Evolutionary conservation across 2,329 filamentous ascomycete species (phyloP).

Genomic region (Stachybotrys chlorohalonatus): DNA sequence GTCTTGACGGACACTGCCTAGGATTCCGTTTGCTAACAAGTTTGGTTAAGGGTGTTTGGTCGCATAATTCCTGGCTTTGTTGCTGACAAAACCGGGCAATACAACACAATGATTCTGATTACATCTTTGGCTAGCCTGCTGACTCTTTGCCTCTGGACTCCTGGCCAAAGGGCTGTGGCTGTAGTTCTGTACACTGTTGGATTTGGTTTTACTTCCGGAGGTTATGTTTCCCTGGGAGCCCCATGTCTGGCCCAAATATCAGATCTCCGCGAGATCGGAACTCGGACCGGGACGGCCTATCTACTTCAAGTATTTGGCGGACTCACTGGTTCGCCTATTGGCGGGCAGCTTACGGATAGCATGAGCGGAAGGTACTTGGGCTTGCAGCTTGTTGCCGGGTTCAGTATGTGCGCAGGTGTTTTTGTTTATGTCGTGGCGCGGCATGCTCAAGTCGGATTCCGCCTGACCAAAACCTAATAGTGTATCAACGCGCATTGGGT

Average conservation of each 20-base stretch:
- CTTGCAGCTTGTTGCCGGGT: not conserved
- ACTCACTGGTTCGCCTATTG: not conserved
- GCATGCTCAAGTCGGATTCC: too few relatives aligned
- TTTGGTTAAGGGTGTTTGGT: conserved; percentile 9
- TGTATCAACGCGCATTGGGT: too few relatives aligned
- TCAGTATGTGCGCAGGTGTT: too few relatives aligned
- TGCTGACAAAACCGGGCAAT: conserved; percentile 15
- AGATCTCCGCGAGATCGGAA: conserved; percentile 43
- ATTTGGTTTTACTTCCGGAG: conserved; percentile 26
- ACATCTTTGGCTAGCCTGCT: conserved; percentile 24
- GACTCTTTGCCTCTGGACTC: conserved; percentile 25
- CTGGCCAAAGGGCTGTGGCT: conserved; percentile 13
- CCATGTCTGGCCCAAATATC: conserved; percentile 38
- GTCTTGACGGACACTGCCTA: too few relatives aligned
- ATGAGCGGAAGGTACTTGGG: not conserved
- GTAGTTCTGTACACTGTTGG: conserved; percentile 5
- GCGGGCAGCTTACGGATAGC: not conserved
- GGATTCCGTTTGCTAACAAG: too few relatives aligned
- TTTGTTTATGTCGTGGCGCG: too few relatives aligned
- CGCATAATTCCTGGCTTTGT: conserved; percentile 10
- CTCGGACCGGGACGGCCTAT: conserved; percentile 33
- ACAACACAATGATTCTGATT: conserved; percentile 29
- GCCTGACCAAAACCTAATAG: too few relatives aligned
- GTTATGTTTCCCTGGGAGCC: conserved; percentile 19
- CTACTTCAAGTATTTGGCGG: conserved; percentile 7